Evolutionary conservation across 1,284 basidiomycete genomes (phyloP).

Genomic region (Ustilago xerochloae): DNA sequence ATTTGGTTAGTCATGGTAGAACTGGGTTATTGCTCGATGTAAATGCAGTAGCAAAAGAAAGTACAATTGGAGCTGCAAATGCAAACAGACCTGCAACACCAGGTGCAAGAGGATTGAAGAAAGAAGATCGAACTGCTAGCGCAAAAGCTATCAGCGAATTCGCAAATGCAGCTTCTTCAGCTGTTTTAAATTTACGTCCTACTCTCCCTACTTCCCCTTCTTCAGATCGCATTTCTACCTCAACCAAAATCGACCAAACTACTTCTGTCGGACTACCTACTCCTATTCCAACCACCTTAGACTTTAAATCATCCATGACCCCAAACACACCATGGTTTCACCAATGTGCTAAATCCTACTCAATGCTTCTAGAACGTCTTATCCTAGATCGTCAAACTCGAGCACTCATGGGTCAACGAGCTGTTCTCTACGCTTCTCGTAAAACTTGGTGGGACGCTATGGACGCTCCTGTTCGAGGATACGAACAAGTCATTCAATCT

Average conservation of each 20-base stretch:
- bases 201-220: background rate
- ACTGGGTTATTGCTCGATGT: constrained; percentile 70
- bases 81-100: constrained; percentile 19
- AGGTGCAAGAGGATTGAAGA: constrained; percentile 1
- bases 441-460: constrained; percentile 74
- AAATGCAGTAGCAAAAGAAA: constrained; percentile 41
- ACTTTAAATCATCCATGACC: constrained; percentile 67
- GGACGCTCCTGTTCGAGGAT: constrained; percentile 73
- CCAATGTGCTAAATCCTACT: constrained; percentile 69
- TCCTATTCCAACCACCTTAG: constrained; percentile 50
- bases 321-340: constrained; percentile 66
- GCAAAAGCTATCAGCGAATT: constrained; percentile 38
- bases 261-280: constrained; percentile 31
- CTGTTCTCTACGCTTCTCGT: constrained; percentile 68
- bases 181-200: constrained; percentile 18
- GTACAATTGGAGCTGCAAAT: constrained; percentile 1
- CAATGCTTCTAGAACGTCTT: constrained; percentile 69
- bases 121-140: background rate
- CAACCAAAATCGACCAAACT: background rate
- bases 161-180: constrained; percentile 26
- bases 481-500: constrained; percentile 68
- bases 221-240: background rate
- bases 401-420: constrained; percentile 70
- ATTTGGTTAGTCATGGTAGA: constrained; percentile 71
- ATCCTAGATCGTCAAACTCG: constrained; percentile 68